phyloP scores from a whole-genome alignment of 768 basidiomycete genomes.

The Collybiopsis confluens region DNA sequence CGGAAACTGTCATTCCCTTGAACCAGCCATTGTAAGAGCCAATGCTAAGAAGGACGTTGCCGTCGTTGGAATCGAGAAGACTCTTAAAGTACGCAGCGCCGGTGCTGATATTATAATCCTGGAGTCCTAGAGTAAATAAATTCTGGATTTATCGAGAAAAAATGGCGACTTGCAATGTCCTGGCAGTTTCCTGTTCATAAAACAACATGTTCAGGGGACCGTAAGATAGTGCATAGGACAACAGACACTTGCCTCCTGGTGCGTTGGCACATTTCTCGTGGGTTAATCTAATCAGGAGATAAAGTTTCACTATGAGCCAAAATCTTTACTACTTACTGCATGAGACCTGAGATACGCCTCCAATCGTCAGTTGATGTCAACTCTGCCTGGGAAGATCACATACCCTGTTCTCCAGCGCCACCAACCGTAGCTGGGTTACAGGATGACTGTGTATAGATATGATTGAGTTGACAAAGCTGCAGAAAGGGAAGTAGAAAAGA shows the following conservation, averaged over 20 bases:
- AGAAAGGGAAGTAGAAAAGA: background rate
- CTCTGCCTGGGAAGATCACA: too few species aligned
- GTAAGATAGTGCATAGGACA: background rate
- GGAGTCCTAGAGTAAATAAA: background rate
- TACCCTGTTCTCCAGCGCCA: conserved; percentile 78
- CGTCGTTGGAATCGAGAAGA: conserved; percentile 43
- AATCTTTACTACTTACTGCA: too few species aligned
- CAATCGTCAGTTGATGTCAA: too few species aligned
- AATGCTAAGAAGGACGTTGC: conserved; percentile 52
- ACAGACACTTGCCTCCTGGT: conserved; percentile 20
- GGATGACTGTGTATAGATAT: conserved; percentile 27
- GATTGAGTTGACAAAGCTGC: background rate
- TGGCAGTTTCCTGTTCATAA: conserved; percentile 36
- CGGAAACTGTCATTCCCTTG: conserved; percentile 52
- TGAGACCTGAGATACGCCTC: too few species aligned
- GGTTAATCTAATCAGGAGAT: conserved; percentile 87
- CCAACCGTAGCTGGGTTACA: conserved; percentile 64
- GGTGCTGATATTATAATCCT: conserved; percentile 72
- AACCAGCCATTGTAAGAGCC: conserved; percentile 80
- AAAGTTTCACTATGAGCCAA: too few species aligned
- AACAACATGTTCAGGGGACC: too few species aligned
- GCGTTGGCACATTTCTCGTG: conserved; percentile 69
- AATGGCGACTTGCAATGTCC: conserved; percentile 34
- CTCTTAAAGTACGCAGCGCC: conserved; percentile 57
- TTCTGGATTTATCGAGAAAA: background rate